phyloP scores from a whole-genome alignment of 371 early-diverging fungal species.

The Thermomucor indicae-seudaticae region DNA sequence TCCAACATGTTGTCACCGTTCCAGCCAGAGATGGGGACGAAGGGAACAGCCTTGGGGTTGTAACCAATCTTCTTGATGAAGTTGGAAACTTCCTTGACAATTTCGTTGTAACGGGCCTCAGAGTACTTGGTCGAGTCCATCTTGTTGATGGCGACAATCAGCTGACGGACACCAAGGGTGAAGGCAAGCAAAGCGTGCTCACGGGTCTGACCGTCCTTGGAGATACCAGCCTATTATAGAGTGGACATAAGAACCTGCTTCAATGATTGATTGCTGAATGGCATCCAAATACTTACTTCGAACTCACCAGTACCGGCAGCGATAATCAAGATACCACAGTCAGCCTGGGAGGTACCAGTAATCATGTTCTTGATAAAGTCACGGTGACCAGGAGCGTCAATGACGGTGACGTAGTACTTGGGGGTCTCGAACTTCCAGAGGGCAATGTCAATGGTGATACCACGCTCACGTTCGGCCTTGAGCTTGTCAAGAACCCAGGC shows the following conservation, averaged over 20 bases:
- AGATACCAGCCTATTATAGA: no score
- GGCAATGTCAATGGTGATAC: slow-evolving; percentile 86
- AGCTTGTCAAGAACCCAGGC: slow-evolving; percentile 96
- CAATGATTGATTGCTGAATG: no score
- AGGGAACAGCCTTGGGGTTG: no score
- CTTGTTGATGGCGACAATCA: slow-evolving; percentile 97
- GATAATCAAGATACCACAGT: slow-evolving; percentile 85
- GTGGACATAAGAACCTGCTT: no score
- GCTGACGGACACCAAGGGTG: slow-evolving; percentile 94
- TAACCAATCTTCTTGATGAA: slow-evolving; percentile 37
- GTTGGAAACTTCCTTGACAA: slow-evolving; percentile 5
- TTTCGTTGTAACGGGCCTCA: slow-evolving; percentile 87
- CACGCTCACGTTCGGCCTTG: slow-evolving; percentile 97
- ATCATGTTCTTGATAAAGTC: slow-evolving; percentile 99
- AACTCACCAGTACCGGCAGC: slow-evolving; percentile 94
- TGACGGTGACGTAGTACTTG: slow-evolving; percentile 92
- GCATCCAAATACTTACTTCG: slow-evolving; percentile 91
- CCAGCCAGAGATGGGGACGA: no score
- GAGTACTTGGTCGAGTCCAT: slow-evolving; percentile 94
- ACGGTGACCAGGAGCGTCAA: slow-evolving; percentile 99
- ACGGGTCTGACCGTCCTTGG: slow-evolving; percentile 95
- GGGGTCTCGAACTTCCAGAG: slow-evolving; percentile 97
- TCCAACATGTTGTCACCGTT: no score
- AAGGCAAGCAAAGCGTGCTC: slow-evolving; percentile 97
- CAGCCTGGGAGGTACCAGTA: slow-evolving; percentile 90